These are phyloP conservation scores for Cytospora schulzeri DNA, from an alignment of 2,329 filamentous ascomycete species.

Conservation along the genomic window DNA sequence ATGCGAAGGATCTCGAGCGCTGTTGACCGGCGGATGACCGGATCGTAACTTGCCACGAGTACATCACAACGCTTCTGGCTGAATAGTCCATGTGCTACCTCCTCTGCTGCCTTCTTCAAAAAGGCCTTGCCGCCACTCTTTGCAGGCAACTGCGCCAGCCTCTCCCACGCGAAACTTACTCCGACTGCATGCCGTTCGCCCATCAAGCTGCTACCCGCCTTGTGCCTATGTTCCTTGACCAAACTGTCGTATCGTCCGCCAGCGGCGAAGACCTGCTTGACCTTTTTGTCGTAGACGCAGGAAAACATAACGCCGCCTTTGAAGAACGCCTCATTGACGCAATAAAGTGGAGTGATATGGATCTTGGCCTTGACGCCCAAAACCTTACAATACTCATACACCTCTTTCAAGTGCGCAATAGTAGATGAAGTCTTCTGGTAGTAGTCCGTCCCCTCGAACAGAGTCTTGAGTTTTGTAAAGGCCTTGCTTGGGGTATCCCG, in stretches of 20 bases:
- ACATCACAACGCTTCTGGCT: slow-evolving; percentile 77
- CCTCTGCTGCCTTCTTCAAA: slow-evolving; percentile 66
- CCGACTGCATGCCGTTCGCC: slow-evolving; percentile 82
- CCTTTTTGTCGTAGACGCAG: slow-evolving; percentile 83
- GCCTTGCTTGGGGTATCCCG: slow-evolving; percentile 62
- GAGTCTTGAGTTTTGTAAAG: slow-evolving; percentile 58
- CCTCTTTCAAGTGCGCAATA: slow-evolving; percentile 77
- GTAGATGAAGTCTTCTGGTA: slow-evolving; percentile 75
- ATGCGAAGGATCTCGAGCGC: slow-evolving; percentile 77
- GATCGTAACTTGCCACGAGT: slow-evolving; percentile 85
- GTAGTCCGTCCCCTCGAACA: slow-evolving; percentile 65
- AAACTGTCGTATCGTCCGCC: slow-evolving; percentile 91
- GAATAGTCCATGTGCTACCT: slow-evolving; percentile 63
- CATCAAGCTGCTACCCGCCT: slow-evolving; percentile 47
- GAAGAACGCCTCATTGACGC: slow-evolving; percentile 91
- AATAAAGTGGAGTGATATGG: slow-evolving; percentile 82
- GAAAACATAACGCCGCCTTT: slow-evolving; percentile 84
- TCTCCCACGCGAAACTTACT: slow-evolving; percentile 88
- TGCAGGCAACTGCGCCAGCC: slow-evolving; percentile 68
- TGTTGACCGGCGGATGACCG: slow-evolving; percentile 70
- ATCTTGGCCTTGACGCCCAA: slow-evolving; percentile 77
- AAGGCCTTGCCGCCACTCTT: slow-evolving; percentile 56
- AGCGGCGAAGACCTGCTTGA: slow-evolving; percentile 84
- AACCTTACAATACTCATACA: slow-evolving; percentile 74
- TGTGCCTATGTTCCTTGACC: slow-evolving; percentile 80